Percentiles rank a stretch among this genome's conserved stretches.
phyloP scores from a whole-genome alignment of 495 filamentous ascomycete species.

The Aspergillus sclerotioniger region DNA sequence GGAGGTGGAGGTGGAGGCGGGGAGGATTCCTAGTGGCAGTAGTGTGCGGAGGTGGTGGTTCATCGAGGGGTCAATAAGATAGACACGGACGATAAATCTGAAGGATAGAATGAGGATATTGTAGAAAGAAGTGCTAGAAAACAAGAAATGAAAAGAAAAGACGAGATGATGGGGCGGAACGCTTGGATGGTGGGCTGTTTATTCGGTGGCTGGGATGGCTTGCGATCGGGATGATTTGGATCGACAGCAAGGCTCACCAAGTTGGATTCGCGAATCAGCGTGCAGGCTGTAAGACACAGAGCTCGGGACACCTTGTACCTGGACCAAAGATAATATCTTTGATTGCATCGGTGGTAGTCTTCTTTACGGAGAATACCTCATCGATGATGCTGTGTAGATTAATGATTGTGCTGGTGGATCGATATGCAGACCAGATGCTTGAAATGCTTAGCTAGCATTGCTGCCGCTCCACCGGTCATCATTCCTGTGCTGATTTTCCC shows the following conservation, averaged over 20 bases:
- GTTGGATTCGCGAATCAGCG: background rate
- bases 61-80: background rate
- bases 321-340: background rate
- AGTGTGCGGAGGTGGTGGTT: background rate
- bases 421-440: too few relatives aligned
- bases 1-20: background rate
- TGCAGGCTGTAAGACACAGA: background rate
- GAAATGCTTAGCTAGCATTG: too few relatives aligned
- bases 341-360: background rate
- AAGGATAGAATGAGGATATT: background rate
- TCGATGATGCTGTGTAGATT: too few relatives aligned
- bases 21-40: too few relatives aligned
- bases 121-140: background rate
- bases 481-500: too few relatives aligned
- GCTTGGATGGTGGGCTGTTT: background rate
- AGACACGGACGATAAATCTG: background rate
- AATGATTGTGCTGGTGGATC: too few relatives aligned
- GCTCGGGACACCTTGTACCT: background rate
- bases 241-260: background rate
- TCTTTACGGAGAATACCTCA: too few relatives aligned
- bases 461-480: too few relatives aligned
- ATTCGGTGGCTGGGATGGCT: slow-evolving; percentile 16
- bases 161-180: background rate
- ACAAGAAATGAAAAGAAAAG: background rate
- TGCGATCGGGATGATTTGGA: background rate